Evolutionary conservation across 164 flowering plant genomes (phyloP), one percentile per base, ranked within the genome.

Genomic region (Macadamia integrifolia): DNA sequence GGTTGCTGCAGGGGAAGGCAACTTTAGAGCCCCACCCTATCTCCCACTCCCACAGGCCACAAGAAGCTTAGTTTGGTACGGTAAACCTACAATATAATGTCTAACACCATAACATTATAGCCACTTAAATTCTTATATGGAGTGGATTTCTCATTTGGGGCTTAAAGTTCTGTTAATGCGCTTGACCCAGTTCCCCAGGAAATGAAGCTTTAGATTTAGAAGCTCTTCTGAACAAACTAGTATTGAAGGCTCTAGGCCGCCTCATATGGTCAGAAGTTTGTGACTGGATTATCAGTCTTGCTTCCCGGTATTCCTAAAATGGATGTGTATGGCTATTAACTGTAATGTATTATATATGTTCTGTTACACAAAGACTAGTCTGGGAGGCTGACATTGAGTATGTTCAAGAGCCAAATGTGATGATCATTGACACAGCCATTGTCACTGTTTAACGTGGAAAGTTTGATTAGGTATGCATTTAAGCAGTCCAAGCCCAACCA

Each of bases 391-490:
- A 71, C 23, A 63, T 61, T 69, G 69, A 77, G 71, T 0, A 64
- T 69, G 66, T 50, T 68, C 3, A 69, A 11, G 29, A 77, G 67
- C 70, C 58, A 48, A 14, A 69, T 3, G 17, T 77, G 70, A 12
- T 74, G 76, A 11, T 40, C 52, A 35, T 80, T 80, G 13, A 80
- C 62, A 40, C 82, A 80, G 30, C 70, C 64, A 6, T 52, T 56
- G 28, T 61, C 23, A n/a, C 57, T 56, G 23, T n/a, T 69, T 18
- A 43, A 77, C 72, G 58, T 71, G 28, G 78, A 66, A 9, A 79
- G 60, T 28, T 73, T 23, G 79, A 56, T 71, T 67, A 0, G 79
- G 82, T 71, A 76, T 76, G 73, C 82, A 79, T 29, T 80, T 80
- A 7, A 79, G 72, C 42, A 76, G 67, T 1, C 79, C 79, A 59